phyloP scores from a whole-genome alignment of 805 yeast genomes.

The Sporopachydermia lactativora region DNA sequence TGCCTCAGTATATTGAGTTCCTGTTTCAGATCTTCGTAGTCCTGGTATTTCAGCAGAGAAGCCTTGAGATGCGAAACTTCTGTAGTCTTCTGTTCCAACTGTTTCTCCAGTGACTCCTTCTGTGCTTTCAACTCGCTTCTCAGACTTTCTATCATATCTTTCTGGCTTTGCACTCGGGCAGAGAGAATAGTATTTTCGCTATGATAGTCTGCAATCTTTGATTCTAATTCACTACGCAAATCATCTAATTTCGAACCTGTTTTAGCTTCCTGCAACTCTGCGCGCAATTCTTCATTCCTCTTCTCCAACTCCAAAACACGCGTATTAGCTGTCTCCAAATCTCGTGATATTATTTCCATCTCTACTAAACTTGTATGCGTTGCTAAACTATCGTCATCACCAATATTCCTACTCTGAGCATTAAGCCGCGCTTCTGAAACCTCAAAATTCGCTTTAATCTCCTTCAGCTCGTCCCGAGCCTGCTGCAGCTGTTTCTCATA shows the following conservation, averaged over 20 bases:
- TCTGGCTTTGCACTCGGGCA: slow-evolving; percentile 41
- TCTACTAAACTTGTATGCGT: slow-evolving; percentile 18
- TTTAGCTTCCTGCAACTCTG: slow-evolving; percentile 40
- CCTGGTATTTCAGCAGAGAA: slow-evolving; percentile 37
- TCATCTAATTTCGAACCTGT: slow-evolving; percentile 28
- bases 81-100: slow-evolving; percentile 29
- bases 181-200: slow-evolving; percentile 50
- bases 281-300: slow-evolving; percentile 61
- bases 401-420: slow-evolving; percentile 31
- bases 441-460: slow-evolving; percentile 48
- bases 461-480: slow-evolving; percentile 43
- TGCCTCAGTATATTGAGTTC: slow-evolving; percentile 62
- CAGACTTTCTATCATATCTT: slow-evolving; percentile 18
- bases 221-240: slow-evolving; percentile 27
- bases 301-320: slow-evolving; percentile 59
- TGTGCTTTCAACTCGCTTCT: slow-evolving; percentile 19
- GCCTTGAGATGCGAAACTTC: slow-evolving; percentile 39
- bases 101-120: slow-evolving; percentile 28
- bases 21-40: slow-evolving; percentile 69
- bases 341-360: slow-evolving; percentile 56
- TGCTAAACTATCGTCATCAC: slow-evolving; percentile 15
- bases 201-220: slow-evolving; percentile 4
- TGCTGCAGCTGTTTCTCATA: slow-evolving; percentile 35
- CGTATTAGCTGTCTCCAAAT: slow-evolving; percentile 55
- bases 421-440: slow-evolving; percentile 45